Base-by-base conservation (phyloP, 1,284 basidiomycete genomes). In the Phenoliferia sp. region DNA sequence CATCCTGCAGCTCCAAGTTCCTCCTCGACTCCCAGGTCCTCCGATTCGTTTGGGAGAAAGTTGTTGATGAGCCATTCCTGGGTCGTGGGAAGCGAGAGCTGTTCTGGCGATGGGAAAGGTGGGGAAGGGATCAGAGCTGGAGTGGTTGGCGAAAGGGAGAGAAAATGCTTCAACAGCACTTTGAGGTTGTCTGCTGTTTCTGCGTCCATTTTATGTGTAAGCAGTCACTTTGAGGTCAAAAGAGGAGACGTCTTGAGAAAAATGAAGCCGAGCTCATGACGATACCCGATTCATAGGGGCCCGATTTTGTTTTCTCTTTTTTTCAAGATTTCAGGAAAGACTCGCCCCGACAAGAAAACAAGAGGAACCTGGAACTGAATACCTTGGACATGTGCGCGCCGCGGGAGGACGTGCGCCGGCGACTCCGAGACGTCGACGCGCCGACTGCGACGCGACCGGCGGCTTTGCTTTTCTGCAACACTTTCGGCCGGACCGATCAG, bases 41-140 rank as follows among this genome's bases (percentile, higher is more conserved):
- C 12, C 39, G 39, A 12, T 22, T 44, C 39, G 39, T 44, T 44
- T 22, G 39, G 22, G 22, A 72, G n/a, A 22, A 70, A 16, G 64
- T 68, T 55, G 5, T 67, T 35, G 12, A 64, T 67, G 59, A 70
- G 55, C 48, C 52, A 70, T 31, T 59, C 61, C 58, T 70, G 69
- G 1, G 67, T 64, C 12, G 16, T 3, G 3, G 67, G 59, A 15
- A 19, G 61, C 2, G 66, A 70, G 54, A 70, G 56, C 17, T 9
- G 3, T 0, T 9, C 29, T 12, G 62, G 28, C 9, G 59, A 12
- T 1, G 69, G 69, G 33, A 65, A 72, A 2, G 69, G 69, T 3
- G 71, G 62, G 5, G 39, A 35, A 9, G 66, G 71, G 33, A 72
- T 57, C 5, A 63, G 54, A 6, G 63, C 6, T 17, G 71, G 48